A percentile compares a stretch with the other conserved stretches of the same genome.
Conservation (phyloP, 805 yeast species). For the Kluyveromyces nonfermentans region DNA sequence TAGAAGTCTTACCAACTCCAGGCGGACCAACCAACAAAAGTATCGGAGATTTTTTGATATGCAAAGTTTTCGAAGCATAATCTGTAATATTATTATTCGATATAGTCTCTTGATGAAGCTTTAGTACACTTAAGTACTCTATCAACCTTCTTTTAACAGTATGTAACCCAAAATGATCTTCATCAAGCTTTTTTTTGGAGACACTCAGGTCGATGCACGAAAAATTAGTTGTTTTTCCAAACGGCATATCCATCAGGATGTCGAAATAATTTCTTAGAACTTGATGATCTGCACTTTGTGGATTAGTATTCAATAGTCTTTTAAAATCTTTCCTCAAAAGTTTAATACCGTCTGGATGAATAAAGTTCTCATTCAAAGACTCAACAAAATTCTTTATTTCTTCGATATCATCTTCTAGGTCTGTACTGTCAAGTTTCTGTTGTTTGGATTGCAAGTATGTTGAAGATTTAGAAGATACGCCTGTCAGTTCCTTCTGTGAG, state of each 20-base stretch:
- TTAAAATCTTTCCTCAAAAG: conserved; percentile 42
- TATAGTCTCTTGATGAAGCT: conserved; percentile 32
- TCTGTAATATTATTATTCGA: background rate
- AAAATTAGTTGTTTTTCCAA: conserved; percentile 26
- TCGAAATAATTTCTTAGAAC: conserved; percentile 57
- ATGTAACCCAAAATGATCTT: conserved; percentile 72
- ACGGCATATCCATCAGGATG: conserved; percentile 56
- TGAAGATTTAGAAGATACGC: background rate
- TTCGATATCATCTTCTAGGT: conserved; percentile 36
- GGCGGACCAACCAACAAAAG: conserved; percentile 84
- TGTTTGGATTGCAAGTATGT: conserved; percentile 9
- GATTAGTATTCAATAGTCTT: conserved; percentile 41
- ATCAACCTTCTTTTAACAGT: conserved; percentile 65
- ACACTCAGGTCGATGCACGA: conserved; percentile 35
- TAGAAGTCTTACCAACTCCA: conserved; percentile 85
- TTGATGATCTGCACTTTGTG: conserved; percentile 55
- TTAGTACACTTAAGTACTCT: conserved; percentile 72
- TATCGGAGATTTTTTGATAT: conserved; percentile 50
- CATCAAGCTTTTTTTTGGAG: conserved; percentile 51
- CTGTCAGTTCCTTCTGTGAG: background rate
- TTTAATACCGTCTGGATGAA: conserved; percentile 35
- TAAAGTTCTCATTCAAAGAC: conserved; percentile 16
- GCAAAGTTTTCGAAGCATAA: conserved; percentile 1
- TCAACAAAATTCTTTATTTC: conserved; percentile 26
- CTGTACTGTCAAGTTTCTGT: conserved; percentile 27